Percentiles rank a stretch among this genome's conserved stretches.
Conservation (phyloP, 352 stramenopile genomes). For the Blastocystis sp. region DNA sequence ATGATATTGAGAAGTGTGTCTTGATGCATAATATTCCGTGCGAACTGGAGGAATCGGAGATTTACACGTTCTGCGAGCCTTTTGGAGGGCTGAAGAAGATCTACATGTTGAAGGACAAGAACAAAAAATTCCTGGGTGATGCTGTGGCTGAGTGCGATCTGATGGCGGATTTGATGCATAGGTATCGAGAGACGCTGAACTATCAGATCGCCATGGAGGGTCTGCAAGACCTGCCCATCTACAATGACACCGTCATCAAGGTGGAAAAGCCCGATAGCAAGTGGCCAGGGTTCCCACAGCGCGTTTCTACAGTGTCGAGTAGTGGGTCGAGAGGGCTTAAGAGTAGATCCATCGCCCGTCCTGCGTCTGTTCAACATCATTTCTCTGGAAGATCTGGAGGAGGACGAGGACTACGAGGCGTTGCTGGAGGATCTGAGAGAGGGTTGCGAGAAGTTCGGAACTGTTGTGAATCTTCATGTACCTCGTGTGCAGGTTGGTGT, state of each 20-base stretch:
- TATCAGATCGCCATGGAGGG: slow-evolving; percentile 59
- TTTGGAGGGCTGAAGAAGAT: slow-evolving; percentile 51
- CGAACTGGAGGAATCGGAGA: slow-evolving; percentile 43
- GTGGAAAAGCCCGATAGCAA: slow-evolving; percentile 29
- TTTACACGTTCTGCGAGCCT: slow-evolving; percentile 23
- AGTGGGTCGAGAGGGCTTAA: background rate
- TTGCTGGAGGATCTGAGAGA: slow-evolving; percentile 32
- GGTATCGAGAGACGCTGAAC: slow-evolving; percentile 18
- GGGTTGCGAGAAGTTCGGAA: slow-evolving; percentile 29
- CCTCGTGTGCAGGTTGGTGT: background rate
- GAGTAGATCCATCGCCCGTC: slow-evolving; percentile 50
- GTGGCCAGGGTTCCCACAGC: slow-evolving; percentile 52
- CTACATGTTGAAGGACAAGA: slow-evolving; percentile 36
- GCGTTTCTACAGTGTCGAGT: slow-evolving; percentile 46
- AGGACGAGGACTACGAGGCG: slow-evolving; percentile 59
- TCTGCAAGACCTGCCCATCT: slow-evolving; percentile 44
- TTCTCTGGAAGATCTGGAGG: slow-evolving; percentile 54
- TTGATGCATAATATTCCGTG: slow-evolving; percentile 59
- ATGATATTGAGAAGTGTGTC: slow-evolving; percentile 52
- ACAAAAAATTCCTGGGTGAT: slow-evolving; percentile 23
- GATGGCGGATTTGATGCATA: background rate
- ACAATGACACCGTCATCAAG: background rate
- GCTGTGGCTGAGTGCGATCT: slow-evolving; percentile 26
- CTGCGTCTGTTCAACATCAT: slow-evolving; percentile 56
- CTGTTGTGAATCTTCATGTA: background rate